Evolutionary conservation across 345 rosid species (phyloP).

Genomic region (Melaleuca alternifolia): DNA sequence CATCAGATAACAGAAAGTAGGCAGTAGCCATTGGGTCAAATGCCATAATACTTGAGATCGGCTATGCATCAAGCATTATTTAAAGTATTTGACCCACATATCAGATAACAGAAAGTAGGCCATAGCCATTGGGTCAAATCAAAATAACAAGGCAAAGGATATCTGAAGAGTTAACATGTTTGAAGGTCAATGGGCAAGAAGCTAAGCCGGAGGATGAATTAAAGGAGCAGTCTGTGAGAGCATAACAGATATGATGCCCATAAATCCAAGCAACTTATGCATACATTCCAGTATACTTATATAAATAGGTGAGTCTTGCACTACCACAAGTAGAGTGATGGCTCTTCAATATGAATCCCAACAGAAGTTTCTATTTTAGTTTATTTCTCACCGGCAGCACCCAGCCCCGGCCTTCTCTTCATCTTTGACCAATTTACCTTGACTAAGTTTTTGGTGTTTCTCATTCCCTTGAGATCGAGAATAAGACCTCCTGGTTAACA

Average conservation of each 20-base stretch:
- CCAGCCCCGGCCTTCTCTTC: neutral
- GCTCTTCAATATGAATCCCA: neutral
- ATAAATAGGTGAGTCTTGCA: neutral
- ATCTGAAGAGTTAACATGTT: neutral
- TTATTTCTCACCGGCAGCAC: neutral
- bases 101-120: neutral
- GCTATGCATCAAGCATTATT: neutral
- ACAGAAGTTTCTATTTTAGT: neutral
- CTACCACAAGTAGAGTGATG: neutral
- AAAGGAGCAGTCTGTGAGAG: neutral
- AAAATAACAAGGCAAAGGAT: neutral
- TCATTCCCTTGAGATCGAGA: neutral
- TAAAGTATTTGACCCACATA: neutral
- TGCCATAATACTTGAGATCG: neutral
- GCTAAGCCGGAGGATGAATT: neutral
- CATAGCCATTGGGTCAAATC: neutral
- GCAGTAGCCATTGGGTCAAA: neutral
- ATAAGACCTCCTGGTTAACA: neutral
- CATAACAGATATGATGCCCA: neutral
- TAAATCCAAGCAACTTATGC: neutral
- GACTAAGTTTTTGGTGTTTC: no score
- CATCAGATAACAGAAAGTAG: neutral
- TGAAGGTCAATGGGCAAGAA: neutral
- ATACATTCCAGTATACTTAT: neutral
- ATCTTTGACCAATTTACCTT: neutral